Evolutionary conservation across 176 grass and related monocot genomes (phyloP), one percentile per base, ranked within the genome.

Genomic region (Aegilops speltoides): DNA sequence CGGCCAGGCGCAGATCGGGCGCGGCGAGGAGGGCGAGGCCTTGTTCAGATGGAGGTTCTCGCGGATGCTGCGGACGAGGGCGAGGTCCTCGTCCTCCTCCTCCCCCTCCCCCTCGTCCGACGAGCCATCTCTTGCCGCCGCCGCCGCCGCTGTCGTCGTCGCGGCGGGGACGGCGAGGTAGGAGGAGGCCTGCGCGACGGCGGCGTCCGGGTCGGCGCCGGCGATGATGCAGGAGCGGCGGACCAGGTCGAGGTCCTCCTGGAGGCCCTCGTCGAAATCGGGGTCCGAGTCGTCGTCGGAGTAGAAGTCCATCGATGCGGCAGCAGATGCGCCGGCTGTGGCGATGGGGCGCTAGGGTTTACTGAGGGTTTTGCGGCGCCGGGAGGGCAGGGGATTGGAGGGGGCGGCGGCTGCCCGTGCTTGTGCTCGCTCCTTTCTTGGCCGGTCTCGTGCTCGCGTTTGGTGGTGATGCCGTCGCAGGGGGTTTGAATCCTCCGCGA

Each of bases 171-270:
- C 64, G 13, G 59, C 40, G 59, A 81, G 71, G 76, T 61, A 81
- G 36, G 79, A 63, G 50, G 75, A 77, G 68, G 63, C 57, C 57
- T 70, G 64, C 22, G 64, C 92, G 54, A 84, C 43, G 4, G 84
- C 40, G 2, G 62, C 82, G n/a, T 82, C 89, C n/a, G 78, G 86
- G 68, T 95, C 79, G 78, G 83, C 15, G 26, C 93, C 93, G 16
- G 91, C 45, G 20, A 64, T 74, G 85, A 84, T 63, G 93, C 96
- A 95, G 64, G 93, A 92, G 23, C 83, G 86, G 36, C 93, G 83
- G 54, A 98, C 81, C 40, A 81, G 89, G 62, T 92, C 93, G 36
- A 98, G 66, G 83, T 98, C 96, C 66, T 92, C 84, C 54, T 81
- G 79, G 20, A 98, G 82, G 63, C 64, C 87, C 9, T 77, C 89